phyloP scores from a whole-genome alignment of 2,329 filamentous ascomycete species.

The Tetracladium maxilliforme region DNA sequence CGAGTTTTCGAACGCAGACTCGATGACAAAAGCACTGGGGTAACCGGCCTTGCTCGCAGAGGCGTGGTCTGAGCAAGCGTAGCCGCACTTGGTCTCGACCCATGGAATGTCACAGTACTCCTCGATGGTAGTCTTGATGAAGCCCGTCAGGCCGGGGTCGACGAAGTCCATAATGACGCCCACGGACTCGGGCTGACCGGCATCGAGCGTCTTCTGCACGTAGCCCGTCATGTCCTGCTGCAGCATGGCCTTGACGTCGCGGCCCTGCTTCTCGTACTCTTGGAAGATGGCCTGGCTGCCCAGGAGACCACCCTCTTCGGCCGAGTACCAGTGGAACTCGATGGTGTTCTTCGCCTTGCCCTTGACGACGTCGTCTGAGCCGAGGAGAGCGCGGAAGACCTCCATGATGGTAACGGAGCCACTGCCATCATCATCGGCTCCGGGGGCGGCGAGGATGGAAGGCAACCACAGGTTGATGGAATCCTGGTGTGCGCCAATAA shows the following conservation, averaged over 20 bases:
- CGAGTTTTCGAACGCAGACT: conserved; percentile 51
- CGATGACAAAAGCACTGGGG: conserved; percentile 63
- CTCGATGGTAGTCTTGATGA: conserved; percentile 80
- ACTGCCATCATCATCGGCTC: conserved; percentile 90
- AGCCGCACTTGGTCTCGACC: conserved; percentile 77
- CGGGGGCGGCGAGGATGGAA: conserved; percentile 69
- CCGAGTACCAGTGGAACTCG: conserved; percentile 95
- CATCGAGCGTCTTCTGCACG: conserved; percentile 66
- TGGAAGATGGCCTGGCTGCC: conserved; percentile 85
- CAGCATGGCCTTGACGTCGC: conserved; percentile 86
- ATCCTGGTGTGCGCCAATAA: conserved; percentile 88
- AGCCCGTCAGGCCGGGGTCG: conserved; percentile 65
- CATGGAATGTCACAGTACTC: conserved; percentile 83
- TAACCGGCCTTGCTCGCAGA: conserved; percentile 62
- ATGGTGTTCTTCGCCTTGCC: conserved; percentile 73
- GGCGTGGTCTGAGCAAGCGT: conserved; percentile 67
- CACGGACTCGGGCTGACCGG: conserved; percentile 70
- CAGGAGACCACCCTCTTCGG: conserved; percentile 76
- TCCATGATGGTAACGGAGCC: conserved; percentile 92
- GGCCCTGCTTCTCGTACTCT: conserved; percentile 56
- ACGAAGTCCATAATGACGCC: conserved; percentile 91
- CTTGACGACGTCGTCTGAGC: conserved; percentile 51
- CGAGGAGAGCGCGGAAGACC: conserved; percentile 67
- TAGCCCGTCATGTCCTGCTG: conserved; percentile 98
- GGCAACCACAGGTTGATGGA: conserved; percentile 89